Conservation (phyloP, 768 basidiomycete genomes). For the Boletus pseudopeckii region DNA sequence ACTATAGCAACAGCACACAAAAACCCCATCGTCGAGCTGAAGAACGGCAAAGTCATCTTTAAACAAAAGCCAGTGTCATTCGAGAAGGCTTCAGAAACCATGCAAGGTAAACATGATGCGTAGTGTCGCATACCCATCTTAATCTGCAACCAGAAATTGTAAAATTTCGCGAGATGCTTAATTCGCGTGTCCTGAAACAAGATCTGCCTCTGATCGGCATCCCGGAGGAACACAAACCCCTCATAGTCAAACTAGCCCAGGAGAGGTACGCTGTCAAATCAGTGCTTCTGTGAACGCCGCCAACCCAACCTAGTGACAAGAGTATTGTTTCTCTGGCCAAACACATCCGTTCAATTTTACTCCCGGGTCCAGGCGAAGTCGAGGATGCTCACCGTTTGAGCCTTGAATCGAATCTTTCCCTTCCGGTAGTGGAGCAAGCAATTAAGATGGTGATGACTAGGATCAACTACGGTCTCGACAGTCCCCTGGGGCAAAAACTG, state of each 20-base stretch:
- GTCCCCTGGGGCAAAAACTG: conserved; percentile 43
- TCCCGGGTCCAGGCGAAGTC: conserved; percentile 62
- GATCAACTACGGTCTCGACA: conserved; percentile 78
- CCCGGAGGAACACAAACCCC: conserved; percentile 65
- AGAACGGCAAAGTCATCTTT: conserved; percentile 72
- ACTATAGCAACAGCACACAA: conserved; percentile 37
- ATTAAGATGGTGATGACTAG: conserved; percentile 64
- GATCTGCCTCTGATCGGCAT: conserved; percentile 53
- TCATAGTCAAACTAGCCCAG: conserved; percentile 79
- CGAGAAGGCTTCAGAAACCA: conserved; percentile 77
- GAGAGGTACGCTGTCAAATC: conserved; percentile 60
- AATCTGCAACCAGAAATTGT: conserved; percentile 56
- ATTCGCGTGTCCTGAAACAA: conserved; percentile 45
- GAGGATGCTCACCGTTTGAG: conserved; percentile 33
- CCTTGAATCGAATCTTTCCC: conserved; percentile 41
- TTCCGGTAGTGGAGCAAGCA: conserved; percentile 53
- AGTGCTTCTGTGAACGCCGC: conserved; percentile 1
- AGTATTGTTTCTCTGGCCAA: conserved; percentile 58
- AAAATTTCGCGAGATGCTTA: conserved; percentile 70
- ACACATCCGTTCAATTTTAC: conserved; percentile 63
- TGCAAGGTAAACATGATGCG: conserved; percentile 56
- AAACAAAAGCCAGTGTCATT: conserved; percentile 72
- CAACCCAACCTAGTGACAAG: conserved; percentile 59
- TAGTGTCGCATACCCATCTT: neutral
- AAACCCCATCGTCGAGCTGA: conserved; percentile 55